Conservation (phyloP, 768 basidiomycete genomes). For the Podaxis sp. region DNA sequence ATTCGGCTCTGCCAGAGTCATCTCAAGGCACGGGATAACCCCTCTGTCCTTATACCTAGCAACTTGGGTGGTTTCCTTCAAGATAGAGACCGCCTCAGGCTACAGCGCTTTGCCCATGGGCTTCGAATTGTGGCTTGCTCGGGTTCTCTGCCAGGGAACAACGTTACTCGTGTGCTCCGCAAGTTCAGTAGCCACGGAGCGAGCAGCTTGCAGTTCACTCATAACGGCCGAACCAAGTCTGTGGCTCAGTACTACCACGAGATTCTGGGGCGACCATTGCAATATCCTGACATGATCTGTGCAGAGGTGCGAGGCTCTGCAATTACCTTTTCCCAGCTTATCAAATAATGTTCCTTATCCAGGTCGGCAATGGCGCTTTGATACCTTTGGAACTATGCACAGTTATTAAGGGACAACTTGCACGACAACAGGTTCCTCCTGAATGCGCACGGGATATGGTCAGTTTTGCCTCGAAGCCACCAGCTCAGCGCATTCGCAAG, state of each 20-base stretch:
- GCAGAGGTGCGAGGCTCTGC: conserved; percentile 41
- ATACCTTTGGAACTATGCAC: conserved; percentile 68
- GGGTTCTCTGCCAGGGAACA: background rate
- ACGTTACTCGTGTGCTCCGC: conserved; percentile 47
- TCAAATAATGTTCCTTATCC: background rate
- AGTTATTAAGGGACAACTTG: conserved; percentile 63
- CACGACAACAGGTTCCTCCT: conserved; percentile 65
- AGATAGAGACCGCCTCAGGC: conserved; percentile 35
- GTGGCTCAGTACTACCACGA: conserved; percentile 38
- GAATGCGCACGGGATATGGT: conserved; percentile 63
- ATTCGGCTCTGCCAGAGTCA: conserved; percentile 46
- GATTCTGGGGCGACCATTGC: conserved; percentile 29
- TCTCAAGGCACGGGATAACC: background rate
- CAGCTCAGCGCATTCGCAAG: conserved; percentile 50
- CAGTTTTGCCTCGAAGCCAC: conserved; percentile 65
- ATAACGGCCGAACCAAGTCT: conserved; percentile 41
- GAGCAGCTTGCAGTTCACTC: conserved; percentile 40
- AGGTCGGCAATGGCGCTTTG: conserved; percentile 63
- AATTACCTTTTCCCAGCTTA: background rate
- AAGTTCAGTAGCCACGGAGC: conserved; percentile 55
- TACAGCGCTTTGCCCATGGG: conserved; percentile 35
- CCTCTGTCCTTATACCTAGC: conserved; percentile 26
- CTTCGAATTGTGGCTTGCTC: conserved; percentile 22
- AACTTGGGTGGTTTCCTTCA: conserved; percentile 44
- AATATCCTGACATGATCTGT: conserved; percentile 51